A percentile compares a stretch with the other conserved stretches of the same genome.
phyloP scores from a whole-genome alignment of 805 yeast genomes.

The Candida dendrica region DNA sequence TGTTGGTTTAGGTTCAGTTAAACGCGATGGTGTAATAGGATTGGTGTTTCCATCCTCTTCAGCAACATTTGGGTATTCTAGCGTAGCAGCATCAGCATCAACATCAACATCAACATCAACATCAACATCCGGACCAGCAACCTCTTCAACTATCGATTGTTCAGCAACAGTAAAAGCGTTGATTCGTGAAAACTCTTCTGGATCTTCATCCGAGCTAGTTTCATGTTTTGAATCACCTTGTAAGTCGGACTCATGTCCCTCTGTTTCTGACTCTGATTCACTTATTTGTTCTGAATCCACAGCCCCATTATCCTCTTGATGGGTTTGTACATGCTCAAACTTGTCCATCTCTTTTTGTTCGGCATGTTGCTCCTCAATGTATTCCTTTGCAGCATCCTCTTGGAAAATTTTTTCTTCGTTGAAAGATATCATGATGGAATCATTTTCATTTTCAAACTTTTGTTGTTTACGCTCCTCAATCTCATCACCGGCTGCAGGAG shows the following conservation, averaged over 20 bases:
- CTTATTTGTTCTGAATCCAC: no score
- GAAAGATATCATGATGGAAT: background rate
- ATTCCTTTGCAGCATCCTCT: conserved; percentile 23
- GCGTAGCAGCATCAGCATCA: background rate
- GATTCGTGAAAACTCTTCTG: conserved; percentile 21
- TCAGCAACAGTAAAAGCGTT: conserved; percentile 7
- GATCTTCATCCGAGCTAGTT: conserved; percentile 19
- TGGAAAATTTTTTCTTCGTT: background rate
- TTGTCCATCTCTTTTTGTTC: conserved; percentile 5
- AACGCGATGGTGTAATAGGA: conserved; percentile 20
- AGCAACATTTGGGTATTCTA: no score
- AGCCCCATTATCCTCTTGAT: no score
- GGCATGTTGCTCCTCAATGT: conserved; percentile 17
- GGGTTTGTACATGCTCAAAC: no score
- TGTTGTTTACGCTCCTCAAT: conserved; percentile 1
- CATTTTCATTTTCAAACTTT: conserved; percentile 3
- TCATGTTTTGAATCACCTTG: conserved; percentile 14
- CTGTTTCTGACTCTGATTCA: no score
- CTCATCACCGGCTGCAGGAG: background rate
- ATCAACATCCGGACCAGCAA: background rate
- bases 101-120: no score
- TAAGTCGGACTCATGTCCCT: no score
- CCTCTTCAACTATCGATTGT: background rate
- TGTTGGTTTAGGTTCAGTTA: conserved; percentile 24
- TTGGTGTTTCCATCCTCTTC: background rate